These are phyloP conservation scores for Ceratocystis diversiconidia DNA, from an alignment of 2,329 filamentous ascomycete species.

Conservation along the genomic window DNA sequence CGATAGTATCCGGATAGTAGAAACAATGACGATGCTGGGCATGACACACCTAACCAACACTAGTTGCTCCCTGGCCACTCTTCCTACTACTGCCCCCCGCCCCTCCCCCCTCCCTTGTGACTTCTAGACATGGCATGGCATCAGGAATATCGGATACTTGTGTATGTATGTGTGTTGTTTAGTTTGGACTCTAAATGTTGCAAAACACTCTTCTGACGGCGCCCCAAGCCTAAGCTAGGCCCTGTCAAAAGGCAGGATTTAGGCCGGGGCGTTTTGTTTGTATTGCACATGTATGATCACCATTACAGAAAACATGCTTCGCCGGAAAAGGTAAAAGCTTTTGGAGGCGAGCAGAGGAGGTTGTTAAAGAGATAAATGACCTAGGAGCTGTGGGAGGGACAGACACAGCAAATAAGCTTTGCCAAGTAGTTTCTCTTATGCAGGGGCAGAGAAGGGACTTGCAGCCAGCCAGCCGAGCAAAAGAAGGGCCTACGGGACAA, in stretches of 20 bases:
- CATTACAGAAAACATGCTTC: constrained; percentile 4
- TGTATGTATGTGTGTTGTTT: not conserved
- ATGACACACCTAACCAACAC: not conserved
- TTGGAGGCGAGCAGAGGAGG: not conserved
- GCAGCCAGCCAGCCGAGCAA: not conserved
- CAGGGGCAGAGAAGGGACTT: not conserved
- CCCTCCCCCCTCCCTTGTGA: not conserved
- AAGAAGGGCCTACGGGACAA: not conserved
- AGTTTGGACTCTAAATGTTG: not conserved
- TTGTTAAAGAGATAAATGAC: not conserved
- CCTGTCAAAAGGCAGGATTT: constrained; percentile 1
- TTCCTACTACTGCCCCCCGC: not conserved
- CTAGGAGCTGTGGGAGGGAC: not conserved
- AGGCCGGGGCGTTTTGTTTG: not conserved
- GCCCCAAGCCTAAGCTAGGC: not conserved
- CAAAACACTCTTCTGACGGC: constrained; percentile 18
- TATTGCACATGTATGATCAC: constrained; percentile 15
- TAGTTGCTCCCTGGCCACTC: not conserved
- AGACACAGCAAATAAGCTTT: not conserved
- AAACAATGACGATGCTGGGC: not conserved
- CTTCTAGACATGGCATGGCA: not conserved
- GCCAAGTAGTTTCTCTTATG: constrained; percentile 3
- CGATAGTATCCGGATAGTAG: not conserved
- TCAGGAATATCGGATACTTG: not conserved
- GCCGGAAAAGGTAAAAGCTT: not conserved